Evolutionary conservation across 164 flowering plant species (phyloP), one percentile per base, ranked within the genome.

Genomic region (Macadamia tetraphylla): DNA sequence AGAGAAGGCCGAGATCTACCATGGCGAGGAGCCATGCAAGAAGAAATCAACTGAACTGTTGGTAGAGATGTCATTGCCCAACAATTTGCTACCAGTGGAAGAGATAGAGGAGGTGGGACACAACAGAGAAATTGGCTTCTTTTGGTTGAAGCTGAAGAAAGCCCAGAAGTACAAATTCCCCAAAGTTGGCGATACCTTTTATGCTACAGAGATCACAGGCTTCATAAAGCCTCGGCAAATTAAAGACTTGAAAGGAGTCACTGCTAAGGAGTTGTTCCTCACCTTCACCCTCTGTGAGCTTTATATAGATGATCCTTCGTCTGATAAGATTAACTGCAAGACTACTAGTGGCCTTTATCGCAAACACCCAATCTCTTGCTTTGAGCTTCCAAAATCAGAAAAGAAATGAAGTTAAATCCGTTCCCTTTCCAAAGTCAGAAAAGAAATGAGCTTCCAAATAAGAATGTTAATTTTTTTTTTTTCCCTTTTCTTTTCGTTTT

Each of bases 151-250:
- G 23, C 23, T 23, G 23, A 23, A 23, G 23, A 23, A 23, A 23
- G 23, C 23, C 23, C 23, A 23, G 23, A 23, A 23, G 23, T 23
- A 23, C 23, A 23, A 23, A 23, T 23, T 88, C 89, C 91, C 60
- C 87, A 49, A 85, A 67, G 74, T 87, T 78, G 81, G 79, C 71
- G 79, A 77, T 75, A 71, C 57, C 32, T 69, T 74, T 31, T 85
- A 85, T 71, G 91, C 64, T 10, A 61, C 75, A 0, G 94, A 87
- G 69, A 81, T 88, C 9, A 84, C 91, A 5, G 87, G 86, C 14
- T 76, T 81, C 66, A 82, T 87, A 2, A 83, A 83, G 79, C 72
- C 80, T 9, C 78, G 72, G 29, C 70, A 77, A 73, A 82, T 88
- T 85, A 71, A 75, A 78, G 68, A 61, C 32, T 63, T 85, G 44